phyloP scores from a whole-genome alignment of 2,329 filamentous ascomycete genomes.

The Nemania sp. region DNA sequence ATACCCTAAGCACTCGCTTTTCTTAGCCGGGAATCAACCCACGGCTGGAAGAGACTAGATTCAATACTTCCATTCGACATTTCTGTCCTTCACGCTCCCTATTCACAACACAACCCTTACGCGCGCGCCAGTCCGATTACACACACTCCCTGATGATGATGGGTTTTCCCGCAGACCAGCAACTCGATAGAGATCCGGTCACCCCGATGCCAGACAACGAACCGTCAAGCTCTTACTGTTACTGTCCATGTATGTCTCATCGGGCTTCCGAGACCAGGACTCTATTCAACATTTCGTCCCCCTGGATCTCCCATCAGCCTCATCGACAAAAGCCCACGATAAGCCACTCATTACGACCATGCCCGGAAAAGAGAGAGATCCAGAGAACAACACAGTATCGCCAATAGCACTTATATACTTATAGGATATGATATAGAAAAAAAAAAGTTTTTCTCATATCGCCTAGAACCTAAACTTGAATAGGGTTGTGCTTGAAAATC shows the following conservation, averaged over 20 bases:
- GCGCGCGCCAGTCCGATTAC: neutral
- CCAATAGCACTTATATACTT: neutral
- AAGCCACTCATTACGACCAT: neutral
- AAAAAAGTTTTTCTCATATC: too few relatives aligned
- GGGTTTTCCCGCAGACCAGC: neutral
- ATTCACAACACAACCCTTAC: neutral
- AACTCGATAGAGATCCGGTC: neutral
- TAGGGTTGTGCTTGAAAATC: too few relatives aligned
- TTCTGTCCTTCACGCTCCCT: neutral
- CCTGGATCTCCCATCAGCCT: neutral
- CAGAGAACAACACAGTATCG: neutral
- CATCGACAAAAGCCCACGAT: neutral
- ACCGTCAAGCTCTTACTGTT: too few relatives aligned
- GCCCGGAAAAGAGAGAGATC: neutral
- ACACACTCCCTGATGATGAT: conserved; percentile 1
- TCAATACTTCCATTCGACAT: neutral
- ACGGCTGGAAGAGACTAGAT: neutral
- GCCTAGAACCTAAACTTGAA: neutral
- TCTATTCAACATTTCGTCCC: neutral
- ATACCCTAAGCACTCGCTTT: neutral
- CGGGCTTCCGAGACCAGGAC: neutral
- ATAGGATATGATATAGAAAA: conserved; percentile 1
- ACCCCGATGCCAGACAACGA: neutral
- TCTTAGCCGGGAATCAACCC: neutral
- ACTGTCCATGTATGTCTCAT: neutral